Percentiles rank a stretch among this genome's conserved stretches.
Evolutionary conservation across 1,284 basidiomycete species (phyloP).

Genomic region (Papiliotrema flavescens): DNA sequence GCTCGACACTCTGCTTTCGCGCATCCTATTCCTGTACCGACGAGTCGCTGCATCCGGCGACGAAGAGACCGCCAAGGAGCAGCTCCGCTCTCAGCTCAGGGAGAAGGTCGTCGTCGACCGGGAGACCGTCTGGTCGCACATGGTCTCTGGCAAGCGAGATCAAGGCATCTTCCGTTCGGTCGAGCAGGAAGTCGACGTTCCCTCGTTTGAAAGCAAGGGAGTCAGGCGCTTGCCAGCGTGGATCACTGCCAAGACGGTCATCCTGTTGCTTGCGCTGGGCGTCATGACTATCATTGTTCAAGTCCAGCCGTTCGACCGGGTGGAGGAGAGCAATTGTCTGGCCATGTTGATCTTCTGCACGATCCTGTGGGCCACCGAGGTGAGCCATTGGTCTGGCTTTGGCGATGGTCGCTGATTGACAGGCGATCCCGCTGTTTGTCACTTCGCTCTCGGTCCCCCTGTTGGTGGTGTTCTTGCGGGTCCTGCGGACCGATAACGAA

Average conservation of each 20-base stretch:
- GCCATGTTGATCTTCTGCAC: conserved; percentile 89
- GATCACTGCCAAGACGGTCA: conserved; percentile 63
- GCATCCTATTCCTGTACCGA: conserved; percentile 72
- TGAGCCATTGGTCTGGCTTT: conserved; percentile 41
- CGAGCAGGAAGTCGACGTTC: conserved; percentile 54
- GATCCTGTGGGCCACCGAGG: conserved; percentile 94
- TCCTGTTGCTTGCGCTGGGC: conserved; percentile 57
- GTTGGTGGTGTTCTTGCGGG: conserved; percentile 78
- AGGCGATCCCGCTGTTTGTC: conserved; percentile 95
- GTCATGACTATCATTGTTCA: conserved; percentile 64
- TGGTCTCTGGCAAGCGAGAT: conserved; percentile 61
- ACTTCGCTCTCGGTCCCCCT: conserved; percentile 88
- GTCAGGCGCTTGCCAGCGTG: conserved; percentile 53
- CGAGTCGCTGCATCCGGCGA: conserved; percentile 83
- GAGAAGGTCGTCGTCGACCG: conserved; percentile 62
- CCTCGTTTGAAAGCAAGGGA: conserved; percentile 53
- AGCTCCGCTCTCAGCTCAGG: conserved; percentile 81
- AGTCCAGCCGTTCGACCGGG: conserved; percentile 59
- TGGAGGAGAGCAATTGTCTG: conserved; percentile 85
- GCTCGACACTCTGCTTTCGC: conserved; percentile 61
- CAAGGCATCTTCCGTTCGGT: conserved; percentile 71
- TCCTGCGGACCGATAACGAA: conserved; percentile 66
- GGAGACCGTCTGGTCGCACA: conserved; percentile 85
- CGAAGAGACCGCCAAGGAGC: conserved; percentile 64
- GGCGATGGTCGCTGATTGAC: not conserved